Conservation (phyloP, 208 protist genomes). For the Plasmodiophora brassicae region DNA sequence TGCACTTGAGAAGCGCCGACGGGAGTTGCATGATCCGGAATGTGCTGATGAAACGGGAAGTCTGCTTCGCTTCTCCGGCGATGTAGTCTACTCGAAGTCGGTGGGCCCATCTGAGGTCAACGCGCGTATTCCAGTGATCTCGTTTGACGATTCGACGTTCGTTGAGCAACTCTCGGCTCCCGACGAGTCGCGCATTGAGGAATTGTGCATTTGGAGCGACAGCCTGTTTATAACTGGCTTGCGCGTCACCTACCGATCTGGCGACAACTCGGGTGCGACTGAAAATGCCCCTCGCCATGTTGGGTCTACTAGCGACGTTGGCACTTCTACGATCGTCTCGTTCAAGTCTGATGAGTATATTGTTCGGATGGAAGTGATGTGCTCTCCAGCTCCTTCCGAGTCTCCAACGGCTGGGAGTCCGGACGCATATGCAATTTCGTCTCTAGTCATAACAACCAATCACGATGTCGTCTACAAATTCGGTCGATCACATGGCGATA, state of each 20-base stretch:
- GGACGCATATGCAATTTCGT: not conserved
- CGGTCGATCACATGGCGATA: not conserved
- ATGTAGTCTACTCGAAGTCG: not conserved
- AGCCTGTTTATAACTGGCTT: not conserved
- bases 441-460: slow-evolving; percentile 23
- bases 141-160: not conserved
- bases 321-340: not conserved
- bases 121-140: not conserved
- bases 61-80: not conserved
- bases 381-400: not conserved
- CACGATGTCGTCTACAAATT: not conserved
- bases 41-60: not conserved
- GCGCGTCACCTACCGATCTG: not conserved
- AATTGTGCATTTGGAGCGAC: not conserved
- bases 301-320: not conserved
- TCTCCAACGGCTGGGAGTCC: not conserved
- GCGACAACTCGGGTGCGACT: not conserved
- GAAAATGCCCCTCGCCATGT: not conserved
- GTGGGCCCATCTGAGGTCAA: not conserved
- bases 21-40: slow-evolving; percentile 14
- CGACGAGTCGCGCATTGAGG: not conserved
- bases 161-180: not conserved
- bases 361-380: not conserved
- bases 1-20: not conserved
- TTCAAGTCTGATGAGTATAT: slow-evolving; percentile 10